Conservation (phyloP, 257 asterid genomes). For the Penstemon davidsonii region DNA sequence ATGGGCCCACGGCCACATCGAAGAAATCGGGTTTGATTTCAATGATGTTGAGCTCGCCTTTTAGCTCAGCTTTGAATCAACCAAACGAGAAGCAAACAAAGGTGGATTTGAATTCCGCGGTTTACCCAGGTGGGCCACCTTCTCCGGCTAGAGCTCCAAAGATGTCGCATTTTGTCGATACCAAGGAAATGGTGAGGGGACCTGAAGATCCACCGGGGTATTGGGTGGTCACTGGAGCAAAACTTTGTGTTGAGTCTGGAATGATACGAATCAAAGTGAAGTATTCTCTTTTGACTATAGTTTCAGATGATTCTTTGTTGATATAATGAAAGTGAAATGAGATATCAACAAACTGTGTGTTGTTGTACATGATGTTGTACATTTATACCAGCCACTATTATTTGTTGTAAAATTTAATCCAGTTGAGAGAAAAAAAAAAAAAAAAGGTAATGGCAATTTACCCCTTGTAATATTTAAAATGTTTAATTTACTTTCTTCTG, state of each 20-base stretch:
- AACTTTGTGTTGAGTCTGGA: constrained; percentile 76
- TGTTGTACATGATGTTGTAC: constrained; percentile 35
- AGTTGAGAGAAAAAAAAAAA: no score
- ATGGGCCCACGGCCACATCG: constrained; percentile 57
- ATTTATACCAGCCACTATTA: constrained; percentile 24
- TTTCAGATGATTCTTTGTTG: constrained; percentile 68
- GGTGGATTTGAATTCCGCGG: constrained; percentile 78
- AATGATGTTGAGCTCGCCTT: constrained; percentile 69
- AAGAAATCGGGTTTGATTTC: constrained; percentile 82
- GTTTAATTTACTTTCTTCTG: no score
- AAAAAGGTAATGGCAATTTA: no score
- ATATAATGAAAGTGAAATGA: constrained; percentile 35
- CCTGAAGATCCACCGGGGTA: constrained; percentile 88
- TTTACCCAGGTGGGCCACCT: constrained; percentile 92
- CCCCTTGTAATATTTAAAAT: no score
- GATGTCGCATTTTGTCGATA: constrained; percentile 82
- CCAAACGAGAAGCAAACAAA: constrained; percentile 47
- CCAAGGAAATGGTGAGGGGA: constrained; percentile 84
- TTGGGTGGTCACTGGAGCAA: constrained; percentile 94
- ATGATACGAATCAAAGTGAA: constrained; percentile 75
- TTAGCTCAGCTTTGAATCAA: constrained; percentile 58
- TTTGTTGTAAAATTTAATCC: constrained; percentile 20
- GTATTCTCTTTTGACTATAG: constrained; percentile 74
- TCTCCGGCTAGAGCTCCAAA: constrained; percentile 73
- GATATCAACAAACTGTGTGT: neutral